Evolutionary conservation across 148 eudicot genomes (phyloP), one percentile per base, ranked within the genome.

Genomic region (Dysphania ambrosioides): DNA sequence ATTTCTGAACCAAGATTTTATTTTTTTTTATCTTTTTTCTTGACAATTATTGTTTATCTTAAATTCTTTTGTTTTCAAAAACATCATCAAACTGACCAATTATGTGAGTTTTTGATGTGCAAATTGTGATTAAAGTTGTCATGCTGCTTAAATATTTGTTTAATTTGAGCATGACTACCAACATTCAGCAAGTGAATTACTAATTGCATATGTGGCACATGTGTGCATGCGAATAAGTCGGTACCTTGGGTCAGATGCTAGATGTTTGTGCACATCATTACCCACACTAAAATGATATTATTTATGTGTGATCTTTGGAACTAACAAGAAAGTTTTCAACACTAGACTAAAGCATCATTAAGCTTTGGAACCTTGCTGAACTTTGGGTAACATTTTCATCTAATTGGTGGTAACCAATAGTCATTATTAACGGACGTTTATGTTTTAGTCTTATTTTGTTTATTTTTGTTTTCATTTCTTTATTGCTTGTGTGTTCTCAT

Each of bases 141-240:
- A 47, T 47, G 16, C 53, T 21, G 8, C 23, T 32, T 55, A 5
- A 6, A 38, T 6, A 32, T 51, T 19, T 56, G 32, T 60, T 26
- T 74, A 16, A n/a, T 63, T n/a, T n/a, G 13, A 53, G 29, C 26
- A 75, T 47, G 4, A 47, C 7, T 2, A 16, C 30, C 2, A 27
- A n/a, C n/a, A 7, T 60, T 29, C 15, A 60, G 7, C 12, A 8
- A 42, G 7, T 42, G 12, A 42, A 29, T 21, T 38, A 57, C 49
- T 75, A 58, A 41, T 72, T 40, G 24, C 51, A 42, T 59, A 19
- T 38, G 66, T 72, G 66, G 29, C 72, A 58, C 66, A 74, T 74
- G 78, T 56, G 56, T 67, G 72, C 77, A 30, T 49, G 78, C 72
- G 19, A n/a, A n/a, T n/a, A 8, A 62, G 40, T 15, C n/a, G 41